Conservation (phyloP, 441 rosid species). For the California macrophylla region DNA sequence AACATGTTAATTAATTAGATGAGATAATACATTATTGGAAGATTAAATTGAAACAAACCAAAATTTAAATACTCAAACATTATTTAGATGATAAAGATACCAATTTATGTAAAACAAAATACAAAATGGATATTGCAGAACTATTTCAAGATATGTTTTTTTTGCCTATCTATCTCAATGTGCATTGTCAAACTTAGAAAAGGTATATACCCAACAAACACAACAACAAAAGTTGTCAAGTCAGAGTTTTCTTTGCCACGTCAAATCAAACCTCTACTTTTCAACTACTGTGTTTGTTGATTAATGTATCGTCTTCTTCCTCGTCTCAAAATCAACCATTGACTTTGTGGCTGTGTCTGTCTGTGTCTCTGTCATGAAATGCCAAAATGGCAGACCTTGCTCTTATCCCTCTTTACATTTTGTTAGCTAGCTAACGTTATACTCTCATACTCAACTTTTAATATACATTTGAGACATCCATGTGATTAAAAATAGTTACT, state of each 20-base stretch:
- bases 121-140: too few relatives aligned
- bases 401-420: not conserved
- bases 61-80: too few relatives aligned
- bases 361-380: not conserved
- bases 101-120: too few relatives aligned
- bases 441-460: too few relatives aligned
- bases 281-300: not conserved
- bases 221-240: not conserved
- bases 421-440: too few relatives aligned
- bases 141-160: too few relatives aligned
- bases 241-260: not conserved
- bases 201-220: not conserved
- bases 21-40: too few relatives aligned
- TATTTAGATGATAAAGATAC: too few relatives aligned
- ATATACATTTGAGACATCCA: too few relatives aligned
- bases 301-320: not conserved
- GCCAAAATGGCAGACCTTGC: not conserved
- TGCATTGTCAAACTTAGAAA: not conserved
- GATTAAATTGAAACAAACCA: too few relatives aligned
- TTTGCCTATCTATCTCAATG: not conserved
- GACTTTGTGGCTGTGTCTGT: not conserved
- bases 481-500: too few relatives aligned
- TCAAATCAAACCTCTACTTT: not conserved
- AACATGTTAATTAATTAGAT: too few relatives aligned
- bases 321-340: not conserved